Base-by-base conservation (phyloP, 2,329 filamentous ascomycete genomes). In the Gyromitra esculenta region DNA sequence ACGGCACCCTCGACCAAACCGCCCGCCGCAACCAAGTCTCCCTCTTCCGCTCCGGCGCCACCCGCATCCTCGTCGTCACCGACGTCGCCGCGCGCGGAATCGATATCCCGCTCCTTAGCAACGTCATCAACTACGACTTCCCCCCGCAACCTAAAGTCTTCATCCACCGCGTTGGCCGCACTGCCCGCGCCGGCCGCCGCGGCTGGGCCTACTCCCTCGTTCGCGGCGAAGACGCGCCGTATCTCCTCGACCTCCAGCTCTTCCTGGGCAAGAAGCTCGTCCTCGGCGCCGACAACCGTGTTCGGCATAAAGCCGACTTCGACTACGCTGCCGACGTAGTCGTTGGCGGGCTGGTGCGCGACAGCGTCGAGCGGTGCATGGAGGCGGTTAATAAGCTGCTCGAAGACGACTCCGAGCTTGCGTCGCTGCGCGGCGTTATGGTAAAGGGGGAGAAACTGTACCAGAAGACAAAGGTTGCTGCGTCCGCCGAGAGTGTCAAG, bases 101-200 rank as follows among this genome's bases (percentile, higher is more conserved):
- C 77, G 96, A 99, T 89, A 97, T 99, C 80, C 96, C 96, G 0
- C 89, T 97, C 60, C 87, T 99, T 45, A 94, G 93, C 73, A 98
- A 99, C 82, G 96, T 99, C 75, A 95, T 99, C 86, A 98, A 99
- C 86, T 99, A 97, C 84, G 95, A 98, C 82, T 99, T 99, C 79
- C 95, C 96, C 1, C 92, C 95, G 1, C 96, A 98, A 81, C 93
- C 96, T 21, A 99, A 99, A 84, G 90, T 99, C 54, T 99, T 96
- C 81, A 92, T 99, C 37, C 96, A 99, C 84, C 91, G 96, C 82
- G 96, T 99, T 60, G 96, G 96, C 81, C 91, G 96, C 85, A 99
- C 96, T 35, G 96, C 96, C 52, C 90, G 96, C 88, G 96, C 96
- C 57, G 96, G 95, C 13, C 91, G 93, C 81, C 90, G 91, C 79